Evolutionary conservation across 768 basidiomycete genomes (phyloP).

Genomic region (Lactarius trivialis): DNA sequence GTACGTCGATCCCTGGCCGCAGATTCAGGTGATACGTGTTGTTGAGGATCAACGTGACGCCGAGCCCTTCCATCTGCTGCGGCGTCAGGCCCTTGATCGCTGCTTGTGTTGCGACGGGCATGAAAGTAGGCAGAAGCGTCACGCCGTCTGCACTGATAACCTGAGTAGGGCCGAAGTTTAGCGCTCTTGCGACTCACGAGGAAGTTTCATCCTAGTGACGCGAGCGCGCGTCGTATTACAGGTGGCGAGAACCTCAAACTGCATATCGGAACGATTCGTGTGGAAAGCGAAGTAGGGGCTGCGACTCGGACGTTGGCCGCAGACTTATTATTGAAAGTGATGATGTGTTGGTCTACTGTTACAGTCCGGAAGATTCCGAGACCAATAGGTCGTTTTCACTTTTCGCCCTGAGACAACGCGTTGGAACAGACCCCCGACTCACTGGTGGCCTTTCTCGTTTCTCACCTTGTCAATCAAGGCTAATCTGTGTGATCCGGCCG

Average conservation of each 20-base stretch:
- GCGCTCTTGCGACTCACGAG: constrained; percentile 45
- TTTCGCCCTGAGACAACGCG: too few relatives aligned
- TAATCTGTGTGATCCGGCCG: not conserved
- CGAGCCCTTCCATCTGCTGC: constrained; percentile 75
- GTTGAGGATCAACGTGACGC: constrained; percentile 78
- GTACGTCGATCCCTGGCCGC: constrained; percentile 70
- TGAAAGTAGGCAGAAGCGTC: constrained; percentile 84
- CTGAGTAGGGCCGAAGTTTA: constrained; percentile 10
- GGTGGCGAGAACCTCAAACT: constrained; percentile 76
- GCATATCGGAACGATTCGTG: constrained; percentile 38
- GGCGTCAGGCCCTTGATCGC: constrained; percentile 88
- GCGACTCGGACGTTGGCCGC: not conserved
- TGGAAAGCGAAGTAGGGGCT: not conserved
- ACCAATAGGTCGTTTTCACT: too few relatives aligned
- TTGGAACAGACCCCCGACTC: too few relatives aligned
- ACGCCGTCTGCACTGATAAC: constrained; percentile 50
- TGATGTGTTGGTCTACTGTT: not conserved
- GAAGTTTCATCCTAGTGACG: constrained; percentile 77
- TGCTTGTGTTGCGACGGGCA: constrained; percentile 91
- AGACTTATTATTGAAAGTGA: too few relatives aligned
- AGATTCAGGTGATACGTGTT: constrained; percentile 88
- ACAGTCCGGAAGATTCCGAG: not conserved
- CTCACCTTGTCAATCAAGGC: not conserved
- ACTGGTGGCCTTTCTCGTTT: not conserved
- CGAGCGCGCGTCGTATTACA: constrained; percentile 78